phyloP scores from a whole-genome alignment of 495 filamentous ascomycete species.

The Xylaria palmicola region DNA sequence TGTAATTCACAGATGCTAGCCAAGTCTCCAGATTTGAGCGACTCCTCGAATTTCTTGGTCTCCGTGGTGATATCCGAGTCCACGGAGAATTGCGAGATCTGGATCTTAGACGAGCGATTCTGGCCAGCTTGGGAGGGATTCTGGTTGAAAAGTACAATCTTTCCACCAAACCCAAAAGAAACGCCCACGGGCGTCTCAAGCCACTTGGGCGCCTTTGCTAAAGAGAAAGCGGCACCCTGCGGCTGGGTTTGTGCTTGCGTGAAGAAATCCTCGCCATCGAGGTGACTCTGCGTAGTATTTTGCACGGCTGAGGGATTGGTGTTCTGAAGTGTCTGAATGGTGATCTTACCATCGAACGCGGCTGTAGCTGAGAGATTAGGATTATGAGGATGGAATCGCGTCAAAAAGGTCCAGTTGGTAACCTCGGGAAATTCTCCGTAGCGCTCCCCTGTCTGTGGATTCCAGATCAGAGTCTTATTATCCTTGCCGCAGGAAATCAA shows the following conservation, averaged over 20 bases:
- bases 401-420: constrained; percentile 98
- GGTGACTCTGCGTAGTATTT: constrained; percentile 46
- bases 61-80: constrained; percentile 82
- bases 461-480: constrained; percentile 94
- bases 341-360: constrained; percentile 94
- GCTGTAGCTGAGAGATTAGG: constrained; percentile 89
- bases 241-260: constrained; percentile 86
- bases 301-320: constrained; percentile 70
- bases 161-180: constrained; percentile 95
- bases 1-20: constrained; percentile 77
- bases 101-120: constrained; percentile 68
- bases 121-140: constrained; percentile 57
- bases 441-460: constrained; percentile 80
- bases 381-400: constrained; percentile 90
- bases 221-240: constrained; percentile 82
- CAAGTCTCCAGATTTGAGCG: constrained; percentile 75
- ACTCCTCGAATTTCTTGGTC: constrained; percentile 82
- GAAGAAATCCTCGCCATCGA: constrained; percentile 97
- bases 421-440: constrained; percentile 95
- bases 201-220: constrained; percentile 88
- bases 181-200: constrained; percentile 80
- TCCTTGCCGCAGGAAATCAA: constrained; percentile 95
- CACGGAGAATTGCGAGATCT: constrained; percentile 82
- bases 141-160: constrained; percentile 74
- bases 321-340: constrained; percentile 88